Conservation (phyloP, 495 filamentous ascomycete genomes). For the Diplogelasinospora grovesii region DNA sequence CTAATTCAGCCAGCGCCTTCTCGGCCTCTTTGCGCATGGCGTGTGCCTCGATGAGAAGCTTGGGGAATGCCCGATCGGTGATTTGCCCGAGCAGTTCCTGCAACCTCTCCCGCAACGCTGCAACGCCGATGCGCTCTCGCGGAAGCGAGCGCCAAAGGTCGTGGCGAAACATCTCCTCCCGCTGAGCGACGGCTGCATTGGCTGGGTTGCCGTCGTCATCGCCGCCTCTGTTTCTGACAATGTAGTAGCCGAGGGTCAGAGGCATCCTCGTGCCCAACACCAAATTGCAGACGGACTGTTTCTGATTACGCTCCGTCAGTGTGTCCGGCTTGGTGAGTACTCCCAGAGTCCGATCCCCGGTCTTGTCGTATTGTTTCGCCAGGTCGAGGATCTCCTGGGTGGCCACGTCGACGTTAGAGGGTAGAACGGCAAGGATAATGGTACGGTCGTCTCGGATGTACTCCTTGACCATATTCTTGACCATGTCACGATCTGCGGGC, state of each 20-base stretch:
- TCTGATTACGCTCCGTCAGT: slow-evolving; percentile 39
- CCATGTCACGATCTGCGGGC: slow-evolving; percentile 37
- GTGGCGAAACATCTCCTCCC: slow-evolving; percentile 25
- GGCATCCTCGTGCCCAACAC: slow-evolving; percentile 35
- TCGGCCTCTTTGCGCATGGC: slow-evolving; percentile 29
- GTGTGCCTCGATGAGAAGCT: slow-evolving; percentile 35
- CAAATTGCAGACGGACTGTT: slow-evolving; percentile 36
- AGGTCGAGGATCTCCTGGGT: slow-evolving; percentile 55
- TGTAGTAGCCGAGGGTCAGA: slow-evolving; percentile 48
- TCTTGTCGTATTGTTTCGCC: slow-evolving; percentile 42
- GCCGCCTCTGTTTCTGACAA: slow-evolving; percentile 50
- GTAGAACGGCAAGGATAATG: slow-evolving; percentile 53
- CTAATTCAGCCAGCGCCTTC: slow-evolving; percentile 31
- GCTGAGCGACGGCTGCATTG: slow-evolving; percentile 9
- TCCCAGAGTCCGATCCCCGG: slow-evolving; percentile 48
- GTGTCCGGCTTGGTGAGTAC: slow-evolving; percentile 59
- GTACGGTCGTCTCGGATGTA: slow-evolving; percentile 50
- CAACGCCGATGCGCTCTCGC: slow-evolving; percentile 42
- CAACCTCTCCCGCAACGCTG: slow-evolving; percentile 37
- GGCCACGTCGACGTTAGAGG: slow-evolving; percentile 54
- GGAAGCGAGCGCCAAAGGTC: slow-evolving; percentile 38
- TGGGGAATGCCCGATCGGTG: slow-evolving; percentile 43
- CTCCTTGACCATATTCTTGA: slow-evolving; percentile 40
- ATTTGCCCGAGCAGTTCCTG: slow-evolving; percentile 35
- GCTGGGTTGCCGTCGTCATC: slow-evolving; percentile 13